Base-by-base conservation (phyloP, 2,329 filamentous ascomycete genomes). In the Biscogniauxia marginata region DNA sequence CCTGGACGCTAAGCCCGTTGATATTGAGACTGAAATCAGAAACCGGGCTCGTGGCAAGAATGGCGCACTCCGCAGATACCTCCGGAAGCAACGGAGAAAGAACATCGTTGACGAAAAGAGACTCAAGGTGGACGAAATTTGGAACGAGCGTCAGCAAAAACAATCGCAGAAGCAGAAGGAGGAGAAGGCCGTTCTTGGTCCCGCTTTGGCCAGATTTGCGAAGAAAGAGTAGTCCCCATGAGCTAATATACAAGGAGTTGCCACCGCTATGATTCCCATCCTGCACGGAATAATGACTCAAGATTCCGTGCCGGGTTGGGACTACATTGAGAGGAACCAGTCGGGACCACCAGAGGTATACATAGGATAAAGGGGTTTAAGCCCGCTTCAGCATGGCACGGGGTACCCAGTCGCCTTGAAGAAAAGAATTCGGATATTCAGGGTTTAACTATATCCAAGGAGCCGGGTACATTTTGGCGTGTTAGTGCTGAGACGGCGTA, bases 21-120 rank as follows among this genome's bases (percentile, higher is more conserved):
- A 83, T 64, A 69, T 84, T 11, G 81, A 80, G 58, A 83, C 84
- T 57, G 83, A 87, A 69, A 82, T 87, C 52, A 80, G 84, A 74
- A 95, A 97, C 71, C 83, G 88, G 54, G 91, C 90, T 18, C 81
- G 93, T 56, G 95, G 95, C 53, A 91, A 93, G 81, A 99, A 96
- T 70, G 92, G 89, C 65, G 90, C 90, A 56, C 76, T 98, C 62
- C 87, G 91, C 70, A 92, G 93, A 73, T 93, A 96, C 71, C 75
- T 98, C 69, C 81, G 95, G 63, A 98, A 98, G 85, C 93, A 95
- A 77, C 87, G 91, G 47, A 88, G 88, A 69, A 91, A 89, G 81
- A 98, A 98, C 73, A 85, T 99, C 56, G 92, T 99, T 72, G 95
- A 99, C 78, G 95, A 97, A 81, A 93, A 93, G 83, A 87, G 90